Base-by-base conservation (phyloP, 2,329 filamentous ascomycete species). In the Arthrinium phaeospermum region DNA sequence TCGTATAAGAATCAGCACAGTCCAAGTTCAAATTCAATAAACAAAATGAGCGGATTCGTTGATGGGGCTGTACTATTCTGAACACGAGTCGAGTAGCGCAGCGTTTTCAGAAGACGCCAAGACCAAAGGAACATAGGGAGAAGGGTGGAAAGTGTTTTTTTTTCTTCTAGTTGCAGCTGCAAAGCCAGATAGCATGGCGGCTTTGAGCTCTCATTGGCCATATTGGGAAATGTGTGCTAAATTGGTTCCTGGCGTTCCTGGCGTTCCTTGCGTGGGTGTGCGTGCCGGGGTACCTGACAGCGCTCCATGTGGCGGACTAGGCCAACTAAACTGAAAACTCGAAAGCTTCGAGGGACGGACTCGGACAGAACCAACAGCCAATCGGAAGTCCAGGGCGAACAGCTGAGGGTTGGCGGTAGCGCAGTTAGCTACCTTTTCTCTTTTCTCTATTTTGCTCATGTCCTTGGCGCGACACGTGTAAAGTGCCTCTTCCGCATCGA, bases 241-340 rank as follows among this genome's bases (percentile, higher is more conserved):
- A 64, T 64, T 34, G 57, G 57, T 64, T 64, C 57, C 57, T 64
- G 57, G 57, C 53, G 57, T 64, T n/a, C 57, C 57, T 61, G 53
- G 53, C 53, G 27, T 77, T 72, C 74, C 75, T 75, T 30, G 27
- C 27, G 27, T 30, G 27, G 27, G 27, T 30, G 27, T 30, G 27
- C 27, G 27, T 30, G 27, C 27, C 27, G 27, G 27, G 27, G 76
- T 77, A 77, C 76, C 76, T 78, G 75, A 75, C 76, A 78, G 75
- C 37, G 10, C 27, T 67, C 74, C 76, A 76, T 77, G 76, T 76
- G 75, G 75, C 74, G 74, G 61, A 41, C 72, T 53, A 46, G 53
- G 72, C 24, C 57, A 64, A 24, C 51, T 47, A 37, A 27, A 37
- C 12, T 27, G 57, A 49, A 69, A 45, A 47, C 16, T 34, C 45